Conservation (phyloP, 2,329 filamentous ascomycete species). For the Diaporthe velutina region DNA sequence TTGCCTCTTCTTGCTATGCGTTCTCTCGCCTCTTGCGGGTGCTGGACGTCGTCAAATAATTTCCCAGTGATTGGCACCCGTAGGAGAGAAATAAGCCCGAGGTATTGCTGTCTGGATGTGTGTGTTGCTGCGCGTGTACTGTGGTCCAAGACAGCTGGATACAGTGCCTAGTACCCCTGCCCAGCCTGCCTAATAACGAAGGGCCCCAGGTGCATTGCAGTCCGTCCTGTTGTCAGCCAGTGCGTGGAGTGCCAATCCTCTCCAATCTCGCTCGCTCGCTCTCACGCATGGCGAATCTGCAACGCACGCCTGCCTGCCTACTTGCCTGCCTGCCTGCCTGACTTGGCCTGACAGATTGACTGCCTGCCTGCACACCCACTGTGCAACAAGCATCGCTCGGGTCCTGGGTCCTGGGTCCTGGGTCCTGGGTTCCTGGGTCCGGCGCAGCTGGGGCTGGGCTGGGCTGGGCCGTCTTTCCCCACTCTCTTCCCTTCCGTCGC, state of each 20-base stretch:
- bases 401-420: conserved; percentile 22
- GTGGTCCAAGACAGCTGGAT: conserved; percentile 1
- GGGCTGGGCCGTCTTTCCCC: conserved; percentile 27
- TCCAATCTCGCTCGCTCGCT: conserved; percentile 10
- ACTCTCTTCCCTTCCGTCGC: conserved; percentile 1
- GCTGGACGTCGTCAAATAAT: neutral
- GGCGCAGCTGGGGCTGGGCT: too few species aligned
- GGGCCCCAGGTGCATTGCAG: neutral
- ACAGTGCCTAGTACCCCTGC: conserved; percentile 1
- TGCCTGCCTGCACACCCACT: conserved; percentile 7
- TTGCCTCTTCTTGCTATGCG: neutral
- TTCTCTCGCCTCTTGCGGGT: neutral
- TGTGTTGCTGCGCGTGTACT: neutral
- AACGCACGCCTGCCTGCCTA: neutral
- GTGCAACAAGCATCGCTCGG: conserved; percentile 19
- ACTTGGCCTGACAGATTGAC: neutral
- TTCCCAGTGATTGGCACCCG: neutral
- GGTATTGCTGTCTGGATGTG: neutral
- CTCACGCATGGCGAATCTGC: conserved; percentile 26
- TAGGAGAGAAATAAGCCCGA: neutral
- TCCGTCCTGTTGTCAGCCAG: neutral
- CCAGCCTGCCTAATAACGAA: conserved; percentile 6
- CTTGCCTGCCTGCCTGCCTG: neutral
- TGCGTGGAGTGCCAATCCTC: conserved; percentile 20
- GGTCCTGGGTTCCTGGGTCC: conserved; percentile 9